A percentile compares a stretch with the other conserved stretches of the same genome.
These are phyloP conservation scores for Suillus fuscotomentosus DNA, from an alignment of 768 basidiomycete genomes.

Conservation along the genomic window DNA sequence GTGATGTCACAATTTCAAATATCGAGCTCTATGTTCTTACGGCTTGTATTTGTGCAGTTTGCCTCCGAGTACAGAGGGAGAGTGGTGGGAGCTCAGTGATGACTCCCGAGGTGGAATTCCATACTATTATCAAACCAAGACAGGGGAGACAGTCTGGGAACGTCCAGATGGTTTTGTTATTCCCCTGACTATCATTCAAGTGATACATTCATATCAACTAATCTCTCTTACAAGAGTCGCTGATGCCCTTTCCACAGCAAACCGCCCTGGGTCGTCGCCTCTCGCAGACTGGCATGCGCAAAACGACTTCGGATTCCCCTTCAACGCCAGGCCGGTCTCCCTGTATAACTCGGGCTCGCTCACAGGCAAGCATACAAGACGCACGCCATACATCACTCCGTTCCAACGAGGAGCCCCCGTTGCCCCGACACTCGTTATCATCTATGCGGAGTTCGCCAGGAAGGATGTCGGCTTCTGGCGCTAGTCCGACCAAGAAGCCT, in stretches of 20 bases:
- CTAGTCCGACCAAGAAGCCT: constrained; percentile 26
- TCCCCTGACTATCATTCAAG: constrained; percentile 86
- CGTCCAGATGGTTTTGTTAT: constrained; percentile 89
- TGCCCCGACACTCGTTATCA: constrained; percentile 29
- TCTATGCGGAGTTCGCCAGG: constrained; percentile 34
- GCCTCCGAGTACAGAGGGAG: constrained; percentile 80
- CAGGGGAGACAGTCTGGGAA: constrained; percentile 90
- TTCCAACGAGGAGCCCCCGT: constrained; percentile 25
- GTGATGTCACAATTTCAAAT: constrained; percentile 29
- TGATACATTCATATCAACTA: constrained; percentile 26
- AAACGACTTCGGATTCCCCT: constrained; percentile 5
- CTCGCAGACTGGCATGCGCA: constrained; percentile 49
- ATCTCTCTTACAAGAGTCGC: background rate
- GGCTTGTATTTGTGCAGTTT: constrained; percentile 43
- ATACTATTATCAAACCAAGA: constrained; percentile 94
- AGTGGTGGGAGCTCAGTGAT: constrained; percentile 96
- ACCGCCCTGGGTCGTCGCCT: constrained; percentile 70
- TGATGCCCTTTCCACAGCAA: constrained; percentile 41
- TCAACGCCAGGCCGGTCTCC: background rate
- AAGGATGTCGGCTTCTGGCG: constrained; percentile 21
- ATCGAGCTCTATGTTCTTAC: constrained; percentile 14
- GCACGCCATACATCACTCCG: constrained; percentile 29
- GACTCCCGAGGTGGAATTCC: constrained; percentile 79
- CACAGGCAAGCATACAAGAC: constrained; percentile 36
- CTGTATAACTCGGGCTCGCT: constrained; percentile 24